Conservation (phyloP, 2,329 filamentous ascomycete species). For the Domatiomyces globalis region DNA sequence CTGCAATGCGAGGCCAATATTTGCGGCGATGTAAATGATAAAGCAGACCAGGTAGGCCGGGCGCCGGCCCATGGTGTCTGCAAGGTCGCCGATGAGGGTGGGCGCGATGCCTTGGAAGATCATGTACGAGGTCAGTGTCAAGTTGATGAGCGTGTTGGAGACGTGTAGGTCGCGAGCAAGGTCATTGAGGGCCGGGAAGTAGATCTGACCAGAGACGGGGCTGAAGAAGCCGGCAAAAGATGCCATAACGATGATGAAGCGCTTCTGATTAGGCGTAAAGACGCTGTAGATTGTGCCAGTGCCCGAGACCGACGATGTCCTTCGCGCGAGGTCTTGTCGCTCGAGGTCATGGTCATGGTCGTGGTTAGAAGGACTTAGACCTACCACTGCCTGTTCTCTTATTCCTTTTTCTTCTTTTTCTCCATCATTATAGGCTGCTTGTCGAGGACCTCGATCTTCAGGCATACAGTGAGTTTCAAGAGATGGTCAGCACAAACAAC, state of each 20-base stretch:
- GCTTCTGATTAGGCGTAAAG: constrained; percentile 24
- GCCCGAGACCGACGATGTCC: constrained; percentile 3
- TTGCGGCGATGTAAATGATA: constrained; percentile 30
- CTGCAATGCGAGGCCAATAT: constrained; percentile 29
- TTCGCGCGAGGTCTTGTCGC: constrained; percentile 6
- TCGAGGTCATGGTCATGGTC: background rate
- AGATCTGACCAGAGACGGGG: constrained; percentile 33
- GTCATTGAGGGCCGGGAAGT: constrained; percentile 31
- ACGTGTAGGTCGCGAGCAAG: constrained; percentile 29
- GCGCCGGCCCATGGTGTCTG: constrained; percentile 37
- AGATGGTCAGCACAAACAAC: too few relatives aligned
- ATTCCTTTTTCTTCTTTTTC: too few relatives aligned
- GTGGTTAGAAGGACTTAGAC: background rate
- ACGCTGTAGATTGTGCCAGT: constrained; percentile 20
- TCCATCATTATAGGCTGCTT: too few relatives aligned
- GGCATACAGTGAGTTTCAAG: too few relatives aligned
- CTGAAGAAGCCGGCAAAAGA: constrained; percentile 31
- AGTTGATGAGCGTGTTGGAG: constrained; percentile 18
- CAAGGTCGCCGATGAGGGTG: constrained; percentile 38
- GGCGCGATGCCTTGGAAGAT: constrained; percentile 42
- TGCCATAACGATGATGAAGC: constrained; percentile 27
- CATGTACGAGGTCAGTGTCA: constrained; percentile 23
- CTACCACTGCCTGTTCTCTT: too few relatives aligned
- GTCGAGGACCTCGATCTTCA: too few relatives aligned
- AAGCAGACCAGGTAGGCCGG: constrained; percentile 36